These are phyloP conservation scores for Pholiota molesta DNA, from an alignment of 768 basidiomycete species.

Conservation along the genomic window DNA sequence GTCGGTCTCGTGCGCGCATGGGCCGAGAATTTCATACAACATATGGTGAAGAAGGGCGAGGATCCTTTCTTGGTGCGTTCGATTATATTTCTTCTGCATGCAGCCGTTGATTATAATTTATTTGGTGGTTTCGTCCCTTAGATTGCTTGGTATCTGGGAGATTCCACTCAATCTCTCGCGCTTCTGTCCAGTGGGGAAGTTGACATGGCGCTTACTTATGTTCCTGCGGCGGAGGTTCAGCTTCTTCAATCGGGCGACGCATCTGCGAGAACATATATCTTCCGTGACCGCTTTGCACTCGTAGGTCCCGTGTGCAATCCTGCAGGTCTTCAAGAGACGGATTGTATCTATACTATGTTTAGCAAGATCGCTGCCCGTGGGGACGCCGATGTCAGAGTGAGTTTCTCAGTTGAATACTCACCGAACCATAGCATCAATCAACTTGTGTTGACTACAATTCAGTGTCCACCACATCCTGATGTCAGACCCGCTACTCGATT, in stretches of 20 bases:
- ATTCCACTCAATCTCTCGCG: conserved; percentile 53
- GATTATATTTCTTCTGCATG: no score
- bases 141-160: conserved; percentile 61
- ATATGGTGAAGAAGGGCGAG: conserved; percentile 32
- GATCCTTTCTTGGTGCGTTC: conserved; percentile 36
- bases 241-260: conserved; percentile 33
- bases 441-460: background rate
- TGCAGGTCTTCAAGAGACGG: conserved; percentile 35
- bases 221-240: conserved; percentile 50
- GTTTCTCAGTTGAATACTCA: background rate
- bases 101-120: no score
- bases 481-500: conserved; percentile 45
- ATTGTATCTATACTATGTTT: conserved; percentile 45
- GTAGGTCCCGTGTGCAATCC: conserved; percentile 53
- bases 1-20: conserved; percentile 50
- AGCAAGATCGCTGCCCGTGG: conserved; percentile 48
- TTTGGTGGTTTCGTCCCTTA: no score
- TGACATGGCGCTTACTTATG: conserved; percentile 57
- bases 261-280: conserved; percentile 41
- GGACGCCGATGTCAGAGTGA: conserved; percentile 43
- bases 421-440: no score
- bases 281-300: conserved; percentile 53
- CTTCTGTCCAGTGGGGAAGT: conserved; percentile 43
- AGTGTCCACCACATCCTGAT: conserved; percentile 31
- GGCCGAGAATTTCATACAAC: conserved; percentile 49